These are phyloP conservation scores for Penicillium sp. DNA, from an alignment of 2,329 filamentous ascomycete genomes.

Conservation along the genomic window DNA sequence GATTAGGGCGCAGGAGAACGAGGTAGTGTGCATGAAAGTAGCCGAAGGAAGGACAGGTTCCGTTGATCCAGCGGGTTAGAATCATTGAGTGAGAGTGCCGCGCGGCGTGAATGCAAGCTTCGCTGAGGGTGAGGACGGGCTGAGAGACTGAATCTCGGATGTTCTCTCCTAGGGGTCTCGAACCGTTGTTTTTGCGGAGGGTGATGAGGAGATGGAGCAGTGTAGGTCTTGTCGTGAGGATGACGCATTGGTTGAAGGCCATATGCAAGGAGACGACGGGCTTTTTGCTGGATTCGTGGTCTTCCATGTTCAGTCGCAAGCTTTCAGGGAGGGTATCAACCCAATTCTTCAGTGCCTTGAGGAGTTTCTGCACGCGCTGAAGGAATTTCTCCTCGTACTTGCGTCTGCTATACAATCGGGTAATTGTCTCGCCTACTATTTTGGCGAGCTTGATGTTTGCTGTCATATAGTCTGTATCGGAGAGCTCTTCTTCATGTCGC, in stretches of 20 bases:
- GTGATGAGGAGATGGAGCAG: slow-evolving; percentile 45
- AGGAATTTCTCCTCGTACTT: slow-evolving; percentile 45
- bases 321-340: slow-evolving; percentile 43
- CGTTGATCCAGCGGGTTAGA: slow-evolving; percentile 44
- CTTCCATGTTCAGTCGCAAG: slow-evolving; percentile 38
- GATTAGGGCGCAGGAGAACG: slow-evolving; percentile 44
- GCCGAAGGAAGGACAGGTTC: slow-evolving; percentile 43
- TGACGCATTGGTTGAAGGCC: slow-evolving; percentile 47
- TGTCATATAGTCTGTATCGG: slow-evolving; percentile 42
- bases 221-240: slow-evolving; percentile 45
- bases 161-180: slow-evolving; percentile 6
- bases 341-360: slow-evolving; percentile 46
- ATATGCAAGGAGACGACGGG: slow-evolving; percentile 42
- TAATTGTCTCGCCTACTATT: slow-evolving; percentile 43
- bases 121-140: slow-evolving; percentile 41
- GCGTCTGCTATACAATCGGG: slow-evolving; percentile 40
- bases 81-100: slow-evolving; percentile 44
- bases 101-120: slow-evolving; percentile 46
- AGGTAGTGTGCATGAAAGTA: slow-evolving; percentile 48
- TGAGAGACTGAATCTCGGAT: slow-evolving; percentile 38
- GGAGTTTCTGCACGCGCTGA: slow-evolving; percentile 45
- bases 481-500: slow-evolving; percentile 43
- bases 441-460: slow-evolving; percentile 44
- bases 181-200: slow-evolving; percentile 30
- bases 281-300: slow-evolving; percentile 39